Evolutionary conservation across 2,329 filamentous ascomycete genomes (phyloP), one percentile per base, ranked within the genome.

Genomic region (Bretziella fagacearum): DNA sequence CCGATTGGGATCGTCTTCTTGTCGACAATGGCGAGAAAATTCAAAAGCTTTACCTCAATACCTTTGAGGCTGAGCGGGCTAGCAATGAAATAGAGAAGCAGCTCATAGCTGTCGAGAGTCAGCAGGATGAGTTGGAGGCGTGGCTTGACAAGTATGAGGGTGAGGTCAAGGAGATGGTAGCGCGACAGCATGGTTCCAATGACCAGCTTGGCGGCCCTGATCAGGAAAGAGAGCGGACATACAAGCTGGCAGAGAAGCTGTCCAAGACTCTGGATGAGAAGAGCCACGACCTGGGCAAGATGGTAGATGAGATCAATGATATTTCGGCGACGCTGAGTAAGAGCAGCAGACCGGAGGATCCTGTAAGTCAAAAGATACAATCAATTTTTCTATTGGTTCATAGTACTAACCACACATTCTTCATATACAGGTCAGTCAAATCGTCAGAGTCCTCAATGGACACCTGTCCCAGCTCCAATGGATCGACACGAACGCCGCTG

Each of bases 271-370:
- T 98, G 53, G 87, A 93, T 49, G 86, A 93, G 56, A 93, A 96
- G 77, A 86, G 85, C 58, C 84, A 85, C 59, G 86, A 94, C 59
- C 69, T 98, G 53, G 79, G 77, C 41, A 89, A 85, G 65, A 96
- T 98, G 86, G 93, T 98, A 56, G 87, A 93, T 59, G 91, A 96
- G 63, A 93, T 98, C 60, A 98, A 98, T 60, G 77, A 80, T 55
- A 89, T 93, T 52, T 91, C 84, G n/a, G 74, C 83, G 47, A 85
- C 79, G 20, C 67, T 98, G 54, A 89, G 78, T 70, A 94, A 93
- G 71, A 85, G 82, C 50, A 81, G 74, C 63, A 93, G 93, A 63
- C 75, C 84, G 23, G 84, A 91, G 60, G 84, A 91, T 63, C 84
- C 84, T 54, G 84, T 91, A 72, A 65, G 79, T 72, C 56, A 59